Evolutionary conservation across 1,139 yeast species (phyloP).

Genomic region (Candida sanyaensis): DNA sequence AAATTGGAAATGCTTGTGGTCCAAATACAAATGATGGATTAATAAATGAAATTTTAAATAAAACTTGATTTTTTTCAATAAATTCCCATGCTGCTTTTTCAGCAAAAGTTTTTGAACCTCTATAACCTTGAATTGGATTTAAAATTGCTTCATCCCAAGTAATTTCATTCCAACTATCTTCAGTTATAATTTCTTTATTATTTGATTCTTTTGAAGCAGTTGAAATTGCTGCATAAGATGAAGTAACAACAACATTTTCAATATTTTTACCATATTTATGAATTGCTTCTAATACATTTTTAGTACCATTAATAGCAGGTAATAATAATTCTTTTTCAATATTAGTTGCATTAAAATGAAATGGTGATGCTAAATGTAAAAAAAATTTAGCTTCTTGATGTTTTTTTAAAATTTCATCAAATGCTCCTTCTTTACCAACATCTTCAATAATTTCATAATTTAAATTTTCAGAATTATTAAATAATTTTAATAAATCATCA

Average conservation of each 20-base stretch:
- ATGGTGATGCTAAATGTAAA: constrained; percentile 39
- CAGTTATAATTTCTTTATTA: constrained; percentile 22
- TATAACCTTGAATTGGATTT: constrained; percentile 30
- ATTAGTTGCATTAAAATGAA: constrained; percentile 27
- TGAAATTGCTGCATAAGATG: constrained; percentile 32
- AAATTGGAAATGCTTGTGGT: constrained; percentile 35
- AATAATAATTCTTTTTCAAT: constrained; percentile 29
- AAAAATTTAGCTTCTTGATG: constrained; percentile 30
- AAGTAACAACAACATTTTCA: constrained; percentile 29
- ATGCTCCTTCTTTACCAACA: constrained; percentile 29
- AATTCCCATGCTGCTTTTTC: constrained; percentile 57
- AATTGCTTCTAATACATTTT: constrained; percentile 29
- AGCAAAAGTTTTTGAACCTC: constrained; percentile 35
- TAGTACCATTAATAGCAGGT: constrained; percentile 40
- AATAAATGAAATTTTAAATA: constrained; percentile 41
- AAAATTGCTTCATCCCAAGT: constrained; percentile 32
- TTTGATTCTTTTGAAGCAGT: constrained; percentile 14
- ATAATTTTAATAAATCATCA: constrained; percentile 21
- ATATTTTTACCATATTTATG: constrained; percentile 25
- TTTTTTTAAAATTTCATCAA: constrained; percentile 30
- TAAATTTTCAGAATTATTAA: constrained; percentile 19
- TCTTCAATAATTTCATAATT: constrained; percentile 31
- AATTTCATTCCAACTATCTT: constrained; percentile 41
- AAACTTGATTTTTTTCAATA: constrained; percentile 35
- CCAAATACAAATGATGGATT: constrained; percentile 53